Evolutionary conservation across 192 early-diverging fungal species (phyloP), one percentile per base, ranked within the genome.

Genomic region (Haplosporangium gracile): DNA sequence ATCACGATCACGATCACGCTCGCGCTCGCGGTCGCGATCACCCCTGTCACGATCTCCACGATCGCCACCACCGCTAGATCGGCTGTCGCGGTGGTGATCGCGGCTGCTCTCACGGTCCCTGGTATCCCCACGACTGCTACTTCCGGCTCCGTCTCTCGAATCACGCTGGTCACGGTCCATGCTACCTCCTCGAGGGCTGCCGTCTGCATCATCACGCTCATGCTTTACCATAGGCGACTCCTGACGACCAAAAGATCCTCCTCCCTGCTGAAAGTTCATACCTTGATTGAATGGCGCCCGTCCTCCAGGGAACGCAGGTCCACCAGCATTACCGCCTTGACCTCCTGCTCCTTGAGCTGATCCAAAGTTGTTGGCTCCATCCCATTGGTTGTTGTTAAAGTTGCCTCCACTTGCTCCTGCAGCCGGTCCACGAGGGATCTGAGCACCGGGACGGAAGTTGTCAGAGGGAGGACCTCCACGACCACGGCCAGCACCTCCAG

Each of bases 351-450:
- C 63, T 16, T 32, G 11, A 34, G 70, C 60, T 0, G 49, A 5
- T 51, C 49, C 60, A 34, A 65, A 65, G 29, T 75, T 78, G 36
- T 60, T 60, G 13, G 73, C 26, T 55, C 69, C 74, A 60, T 86
- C 84, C 75, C 75, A 81, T n/a, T 85, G 83, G 40, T 79, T 83
- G 49, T 85, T 83, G 49, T 51, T 65, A 1, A 75, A 68, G 26
- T 75, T 75, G 20, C 47, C 34, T 76, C 77, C 77, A 22, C 74
- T 57, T 24, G 53, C 45, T 32, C 72, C 76, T 18, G 24, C 40
- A 11, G 69, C 77, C 36, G 70, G 77, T 51, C 73, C 78, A 29
- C 72, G 76, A 20, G 24, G 24, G 65, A 40, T 45, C 26, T 78
- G 72, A 15, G 82, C 72, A 53, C 75, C 75, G 38, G 57, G 60